Evolutionary conservation across 495 filamentous ascomycete genomes (phyloP).

Genomic region (Penicillium cataractarum): DNA sequence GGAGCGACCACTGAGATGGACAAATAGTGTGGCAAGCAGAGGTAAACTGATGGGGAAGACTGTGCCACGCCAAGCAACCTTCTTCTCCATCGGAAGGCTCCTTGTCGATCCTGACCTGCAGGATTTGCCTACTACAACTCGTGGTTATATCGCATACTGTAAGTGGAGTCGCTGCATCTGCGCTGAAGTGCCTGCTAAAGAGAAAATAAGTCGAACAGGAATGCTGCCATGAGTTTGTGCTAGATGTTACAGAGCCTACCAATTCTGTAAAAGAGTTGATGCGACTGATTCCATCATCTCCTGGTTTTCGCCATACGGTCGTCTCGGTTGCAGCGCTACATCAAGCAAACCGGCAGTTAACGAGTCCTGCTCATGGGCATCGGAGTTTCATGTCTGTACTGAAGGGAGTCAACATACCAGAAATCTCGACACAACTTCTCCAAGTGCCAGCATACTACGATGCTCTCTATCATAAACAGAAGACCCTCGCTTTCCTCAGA

Average conservation of each 20-base stretch:
- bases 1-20: conserved; percentile 23
- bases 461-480: conserved; percentile 20
- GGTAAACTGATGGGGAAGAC: conserved; percentile 26
- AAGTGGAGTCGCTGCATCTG: background rate
- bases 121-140: conserved; percentile 14
- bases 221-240: conserved; percentile 20
- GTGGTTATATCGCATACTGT: conserved; percentile 24
- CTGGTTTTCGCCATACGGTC: conserved; percentile 20
- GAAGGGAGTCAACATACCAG: background rate
- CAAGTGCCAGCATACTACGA: conserved; percentile 12
- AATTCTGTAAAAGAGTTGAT: conserved; percentile 29
- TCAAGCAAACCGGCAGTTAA: conserved; percentile 11
- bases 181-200: background rate
- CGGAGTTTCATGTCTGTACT: background rate
- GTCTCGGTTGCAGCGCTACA: conserved; percentile 25
- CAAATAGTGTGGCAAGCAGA: conserved; percentile 26
- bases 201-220: conserved; percentile 18
- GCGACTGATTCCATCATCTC: conserved; percentile 25
- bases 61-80: conserved; percentile 4
- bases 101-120: conserved; percentile 22
- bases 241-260: conserved; percentile 12
- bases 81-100: conserved; percentile 6
- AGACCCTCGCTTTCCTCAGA: conserved; percentile 16
- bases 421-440: background rate
- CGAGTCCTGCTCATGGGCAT: background rate